Base-by-base conservation (phyloP, 2,329 filamentous ascomycete species). In the Endoconidiophora polonica region DNA sequence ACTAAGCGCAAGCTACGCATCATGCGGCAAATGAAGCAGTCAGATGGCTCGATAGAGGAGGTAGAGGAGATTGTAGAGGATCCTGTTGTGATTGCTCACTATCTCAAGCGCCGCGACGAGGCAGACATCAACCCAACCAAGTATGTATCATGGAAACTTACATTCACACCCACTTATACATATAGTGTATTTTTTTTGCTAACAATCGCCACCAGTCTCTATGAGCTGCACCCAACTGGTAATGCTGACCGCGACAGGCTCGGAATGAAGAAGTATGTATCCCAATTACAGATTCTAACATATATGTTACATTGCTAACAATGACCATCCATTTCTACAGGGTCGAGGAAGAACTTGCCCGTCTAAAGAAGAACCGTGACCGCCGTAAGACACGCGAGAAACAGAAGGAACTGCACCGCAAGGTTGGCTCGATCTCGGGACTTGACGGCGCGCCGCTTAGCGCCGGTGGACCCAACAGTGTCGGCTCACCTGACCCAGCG, bases 281-380 rank as follows among this genome's bases (percentile, higher is more conserved):
- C 24, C 14, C n/a, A 10, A 3, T n/a, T 3, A 24, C n/a, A 29
- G 22, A 37, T 45, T 29, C n/a, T 41, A 23, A 18, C 12, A 24
- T 39, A 50, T 22, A 16, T 37, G 0, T n/a, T 18, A 3, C 23
- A n/a, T n/a, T 43, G 12, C n/a, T 18, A n/a, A 38, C 16, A 38
- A 16, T n/a, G 12, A 33, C 49, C 46, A 42, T 50, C 49, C 23
- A n/a, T 24, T 45, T 24, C 36, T 36, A 40, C 37, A 56, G 54
- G 44, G 51, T 87, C 54, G 71, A 79, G 58, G 74, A 76, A 57
- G 90, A 96, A 63, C 75, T 93, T 49, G 79, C 79, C 48, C 83
- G 91, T 56, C 76, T 98, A 29, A 77, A 91, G 60, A 84, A 88
- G 59, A 98, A 96, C 69, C 86, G 86, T 57, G 88, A 94, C 56